Base-by-base conservation (phyloP, 2,329 filamentous ascomycete genomes). In the Xylogone sp. region DNA sequence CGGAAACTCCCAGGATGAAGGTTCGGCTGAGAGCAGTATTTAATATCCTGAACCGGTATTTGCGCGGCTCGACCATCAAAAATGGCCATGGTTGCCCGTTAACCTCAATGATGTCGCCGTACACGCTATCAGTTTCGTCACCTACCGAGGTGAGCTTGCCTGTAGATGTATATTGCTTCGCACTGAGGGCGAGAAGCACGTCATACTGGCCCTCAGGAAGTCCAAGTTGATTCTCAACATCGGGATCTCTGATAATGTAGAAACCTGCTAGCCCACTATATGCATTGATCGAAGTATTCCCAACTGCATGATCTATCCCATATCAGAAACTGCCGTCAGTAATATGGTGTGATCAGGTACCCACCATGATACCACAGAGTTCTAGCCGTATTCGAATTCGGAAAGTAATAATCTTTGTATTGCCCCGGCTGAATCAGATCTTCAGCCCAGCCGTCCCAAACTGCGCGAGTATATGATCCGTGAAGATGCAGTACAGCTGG, bases 321-420 rank as follows among this genome's bases (percentile, higher is more conserved):
- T 31, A 13, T 31, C 27, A 31, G 27, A 31, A 20, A 45, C 27
- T 31, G 27, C 20, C 2, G 34, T 22, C n/a, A 42, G 19, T 19
- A 46, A 20, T 13, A 20, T 45, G 21, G 13, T 20, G 21, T 10
- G 43, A 44, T 8, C 27, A n/a, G n/a, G n/a, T 13, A 31, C 27
- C 8, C 13, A 31, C 27, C 76, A 57, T 83, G 79, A 56, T 83
- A 83, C 81, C 81, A 84, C 24, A 82, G 68, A 0, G 77, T 71
- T 34, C 80, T 71, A 1, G 72, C 77, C 39, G 69, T 71, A 59
- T 82, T 75, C 13, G 63, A 67, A 60, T 83, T 84, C 9, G 80
- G 79, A 56, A 81, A 84, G 62, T 82, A 84, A 62, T 84, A 83
- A 54, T 83, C 81, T 62, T 84, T 83, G 65, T 75, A 81, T 58